Evolutionary conservation across 768 basidiomycete species (phyloP), one percentile per base, ranked within the genome.

Genomic region (Inosperma sp.): DNA sequence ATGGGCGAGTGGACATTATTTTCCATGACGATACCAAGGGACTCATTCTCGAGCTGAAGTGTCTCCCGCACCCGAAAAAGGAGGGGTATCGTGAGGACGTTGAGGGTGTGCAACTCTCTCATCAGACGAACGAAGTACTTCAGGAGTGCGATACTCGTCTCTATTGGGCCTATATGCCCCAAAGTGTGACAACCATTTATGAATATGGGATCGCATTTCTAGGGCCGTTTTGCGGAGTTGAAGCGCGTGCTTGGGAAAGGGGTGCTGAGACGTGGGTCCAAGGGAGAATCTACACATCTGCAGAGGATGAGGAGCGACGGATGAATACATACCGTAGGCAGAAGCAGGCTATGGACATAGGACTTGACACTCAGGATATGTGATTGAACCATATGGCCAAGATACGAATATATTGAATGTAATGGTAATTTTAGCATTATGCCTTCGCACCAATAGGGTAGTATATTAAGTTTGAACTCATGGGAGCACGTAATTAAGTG

Each of bases 201-300:
- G 44, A 46, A 33, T 46, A 46, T 46, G 44, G 44, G 13, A 46
- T 46, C 21, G 30, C 31, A 3, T 46, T 46, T 34, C 44, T 46
- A 23, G 44, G 44, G 13, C 44, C 44, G 6, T 46, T 33, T 17
- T 46, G 44, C 21, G 42, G 10, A 30, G 42, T 44, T 30, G 42
- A 21, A 21, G 42, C 42, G 7, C 42, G 17, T 30, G 1, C 16
- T 10, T 19, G 27, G 27, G 29, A 44, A 5, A 30, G 29, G 19
- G 2, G 7, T 29, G 16, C 27, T 19, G 27, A 29, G 16, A 30
- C n/a, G 26, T 43, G 42, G 42, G 21, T 43, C 16, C 27, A 25
- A 13, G 27, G 41, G 17, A 31, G 1, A 19, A 45, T 1, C 13
- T 45, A 27, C 31, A 17, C 26, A 13, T 26, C 6, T 44, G 5